A percentile compares a stretch with the other conserved stretches of the same genome.
phyloP scores from a whole-genome alignment of 352 stramenopile genomes.

The Globisporangium iwayamae region DNA sequence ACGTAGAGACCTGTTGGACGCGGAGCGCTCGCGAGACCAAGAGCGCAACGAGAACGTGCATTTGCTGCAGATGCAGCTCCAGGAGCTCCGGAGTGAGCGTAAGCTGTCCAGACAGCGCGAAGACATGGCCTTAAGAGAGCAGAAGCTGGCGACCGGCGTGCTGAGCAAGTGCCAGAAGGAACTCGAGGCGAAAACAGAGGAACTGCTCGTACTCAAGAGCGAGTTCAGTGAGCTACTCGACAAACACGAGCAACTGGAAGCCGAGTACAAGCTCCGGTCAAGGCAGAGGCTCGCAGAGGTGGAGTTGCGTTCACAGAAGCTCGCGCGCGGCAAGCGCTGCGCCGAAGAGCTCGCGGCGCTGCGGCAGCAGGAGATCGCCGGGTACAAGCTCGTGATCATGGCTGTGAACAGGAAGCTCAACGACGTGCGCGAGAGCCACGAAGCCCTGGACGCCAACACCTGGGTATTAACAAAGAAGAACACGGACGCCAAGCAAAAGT shows the following conservation, averaged over 20 bases:
- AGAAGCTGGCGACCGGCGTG: constrained; percentile 30
- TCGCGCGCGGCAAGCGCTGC: constrained; percentile 38
- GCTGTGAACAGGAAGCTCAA: constrained; percentile 58
- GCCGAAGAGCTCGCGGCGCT: constrained; percentile 52
- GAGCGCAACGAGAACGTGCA: constrained; percentile 31
- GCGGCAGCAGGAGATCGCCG: constrained; percentile 42
- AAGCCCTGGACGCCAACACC: constrained; percentile 25
- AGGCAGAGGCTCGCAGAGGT: constrained; percentile 37
- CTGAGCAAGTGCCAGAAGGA: constrained; percentile 32
- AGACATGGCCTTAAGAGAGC: constrained; percentile 39
- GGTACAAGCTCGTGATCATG: constrained; percentile 66
- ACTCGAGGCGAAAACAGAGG: constrained; percentile 37
- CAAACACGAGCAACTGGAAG: constrained; percentile 34
- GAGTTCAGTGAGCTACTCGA: constrained; percentile 67
- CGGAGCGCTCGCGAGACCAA: constrained; percentile 32
- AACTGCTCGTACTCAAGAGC: constrained; percentile 52
- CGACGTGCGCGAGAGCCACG: constrained; percentile 37
- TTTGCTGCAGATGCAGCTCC: constrained; percentile 31
- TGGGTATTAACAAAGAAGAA: constrained; percentile 19
- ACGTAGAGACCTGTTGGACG: constrained; percentile 32
- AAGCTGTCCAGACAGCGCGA: constrained; percentile 45
- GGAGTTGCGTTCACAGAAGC: constrained; percentile 29
- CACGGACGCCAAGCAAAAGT: constrained; percentile 21
- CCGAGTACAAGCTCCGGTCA: constrained; percentile 39
- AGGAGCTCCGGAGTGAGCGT: constrained; percentile 38